Base-by-base conservation (phyloP, 768 basidiomycete genomes). In the Suillus alpinus region DNA sequence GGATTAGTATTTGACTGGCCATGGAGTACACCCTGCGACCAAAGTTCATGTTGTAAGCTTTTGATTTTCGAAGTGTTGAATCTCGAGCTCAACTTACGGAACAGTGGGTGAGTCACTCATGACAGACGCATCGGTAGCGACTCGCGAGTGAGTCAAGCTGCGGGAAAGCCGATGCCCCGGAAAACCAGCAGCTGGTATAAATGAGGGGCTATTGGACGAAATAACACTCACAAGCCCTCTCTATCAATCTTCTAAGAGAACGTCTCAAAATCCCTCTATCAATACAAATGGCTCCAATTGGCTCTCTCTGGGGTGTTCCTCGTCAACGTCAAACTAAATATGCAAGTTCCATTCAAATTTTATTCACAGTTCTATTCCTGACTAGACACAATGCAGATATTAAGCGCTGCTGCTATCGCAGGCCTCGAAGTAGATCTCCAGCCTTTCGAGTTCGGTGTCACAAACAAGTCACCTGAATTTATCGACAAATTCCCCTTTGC, bases 401-500 rank as follows among this genome's bases (percentile, higher is more conserved):
- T 68, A 32, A 65, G 64, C 34, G 66, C 63, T 18, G 71, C 71
- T 12, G 66, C 69, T 12, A 44, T 68, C 12, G 71, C 66, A 36
- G 71, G 56, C n/a, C 63, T 72, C 12, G 69, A 74, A 58, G 31
- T 74, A 1, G 71, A 74, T 23, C 62, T 41, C 0, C 66, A 69
- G 18, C 40, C 56, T 3, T 55, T 73, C 4, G 68, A 72, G 23
- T 69, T 66, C 46, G 41, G 12, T 0, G 72, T 69, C 44, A 72
- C 65, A n/a, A 71, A 66, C 50, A 62, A 56, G 53, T 44, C 71
- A 3, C 64, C 71, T 6, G 73, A 74, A 62, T 73, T 58, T 60
- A 64, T 74, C 23, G 36, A 43, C 4, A 73, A 74, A 56, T 74
- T 73, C 41, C 71, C 71, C 1, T 0, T 74, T 10, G 71, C 72